Base-by-base conservation (phyloP, 768 basidiomycete genomes). In the Suillus cothurnatus region DNA sequence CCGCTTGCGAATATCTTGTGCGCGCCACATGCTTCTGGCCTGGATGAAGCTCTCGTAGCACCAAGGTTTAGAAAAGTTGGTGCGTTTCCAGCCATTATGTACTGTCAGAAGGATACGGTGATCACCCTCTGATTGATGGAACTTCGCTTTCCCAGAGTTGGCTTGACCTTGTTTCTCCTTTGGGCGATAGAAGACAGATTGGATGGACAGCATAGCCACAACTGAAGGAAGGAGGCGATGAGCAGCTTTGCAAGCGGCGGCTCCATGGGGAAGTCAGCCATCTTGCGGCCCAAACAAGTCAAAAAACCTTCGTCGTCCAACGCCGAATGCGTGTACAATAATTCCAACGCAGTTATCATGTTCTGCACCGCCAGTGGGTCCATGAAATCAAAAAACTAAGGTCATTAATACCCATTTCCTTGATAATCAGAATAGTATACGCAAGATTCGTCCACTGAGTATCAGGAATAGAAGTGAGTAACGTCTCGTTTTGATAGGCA, bases 221-320 rank as follows among this genome's bases (percentile, higher is more conserved):
- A 99, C 92, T 4, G 94, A 97, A 49, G 99, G 78, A 68, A 99
- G 1, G 95, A 97, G 5, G 95, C 94, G 74, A 99, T 99, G 58
- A 99, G 79, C 96, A 97, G 99, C 80, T 99, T 99, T 4, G 97
- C 95, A 53, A 95, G 78, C 0, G 94, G 88, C 6, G 97, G 97
- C 64, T 99, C 96, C 90, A 99, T 94, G 15, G 97, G 97, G 80
- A 99, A 98, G 76, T 99, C 97, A 2, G 97, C 97, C 97, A 99
- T 99, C 80, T 99, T 99, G 64, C 97, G 86, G 2, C 97, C 97
- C 11, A 99, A 81, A 32, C 94, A 87, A 2, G 97, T 99, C 72
- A 99, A 80, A 7, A 99, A 80, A 6, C 97, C 97, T 80, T 99
- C 97, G 68, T 99, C 95, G 69, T 99, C 97, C 36, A 99, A 82